Conservation (phyloP, 768 basidiomycete species). For the Leccinum ochraceum region DNA sequence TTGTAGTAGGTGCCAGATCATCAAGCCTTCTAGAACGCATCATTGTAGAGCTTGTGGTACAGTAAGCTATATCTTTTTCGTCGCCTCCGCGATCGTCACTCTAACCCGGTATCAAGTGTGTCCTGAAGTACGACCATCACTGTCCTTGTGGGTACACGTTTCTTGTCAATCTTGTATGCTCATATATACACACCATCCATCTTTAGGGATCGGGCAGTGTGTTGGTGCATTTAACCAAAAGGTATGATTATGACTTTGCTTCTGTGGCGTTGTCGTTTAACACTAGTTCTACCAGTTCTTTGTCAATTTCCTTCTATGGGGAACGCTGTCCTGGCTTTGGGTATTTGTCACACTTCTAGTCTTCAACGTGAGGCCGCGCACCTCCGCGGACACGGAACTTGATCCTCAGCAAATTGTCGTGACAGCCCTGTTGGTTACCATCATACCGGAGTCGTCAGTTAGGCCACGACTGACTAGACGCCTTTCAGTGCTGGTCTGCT, state of each 20-base stretch:
- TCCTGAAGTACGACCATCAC: conserved; percentile 85
- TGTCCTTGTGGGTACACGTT: conserved; percentile 68
- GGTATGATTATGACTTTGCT: conserved; percentile 38
- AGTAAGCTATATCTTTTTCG: conserved; percentile 42
- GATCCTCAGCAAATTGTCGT: conserved; percentile 74
- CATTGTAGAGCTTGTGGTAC: conserved; percentile 85
- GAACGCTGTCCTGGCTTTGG: conserved; percentile 59
- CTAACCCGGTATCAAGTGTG: conserved; percentile 51
- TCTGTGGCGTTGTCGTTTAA: neutral
- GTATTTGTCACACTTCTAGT: conserved; percentile 60
- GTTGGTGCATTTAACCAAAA: conserved; percentile 93
- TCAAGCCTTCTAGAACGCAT: conserved; percentile 76
- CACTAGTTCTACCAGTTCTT: conserved; percentile 60
- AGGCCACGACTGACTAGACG: conserved; percentile 9
- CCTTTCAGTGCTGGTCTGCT: conserved; percentile 65
- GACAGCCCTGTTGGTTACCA: conserved; percentile 66
- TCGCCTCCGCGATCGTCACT: neutral
- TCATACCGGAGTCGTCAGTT: neutral
- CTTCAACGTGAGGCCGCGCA: conserved; percentile 41
- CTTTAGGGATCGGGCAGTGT: conserved; percentile 87
- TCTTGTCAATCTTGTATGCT: neutral
- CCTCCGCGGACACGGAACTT: conserved; percentile 30
- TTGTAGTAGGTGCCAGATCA: conserved; percentile 59
- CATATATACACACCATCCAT: conserved; percentile 1
- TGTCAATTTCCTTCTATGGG: conserved; percentile 74